Evolutionary conservation across 116 monocot genomes (phyloP), one percentile per base, ranked within the genome.

Genomic region (Cymodocea nodosa): DNA sequence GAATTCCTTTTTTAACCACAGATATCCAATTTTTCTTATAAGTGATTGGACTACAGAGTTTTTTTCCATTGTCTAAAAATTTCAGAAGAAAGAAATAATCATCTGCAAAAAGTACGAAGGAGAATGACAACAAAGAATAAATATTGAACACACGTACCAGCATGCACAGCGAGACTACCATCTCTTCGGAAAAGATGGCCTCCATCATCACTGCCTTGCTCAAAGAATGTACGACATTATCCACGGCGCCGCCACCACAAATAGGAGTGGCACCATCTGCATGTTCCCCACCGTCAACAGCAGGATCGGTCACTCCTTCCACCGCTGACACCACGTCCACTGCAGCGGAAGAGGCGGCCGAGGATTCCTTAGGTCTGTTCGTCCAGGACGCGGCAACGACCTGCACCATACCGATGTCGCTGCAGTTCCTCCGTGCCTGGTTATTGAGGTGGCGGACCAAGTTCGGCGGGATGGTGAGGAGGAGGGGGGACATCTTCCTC

Each of bases 341-440:
- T 59, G 51, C 37, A 25, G 56, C 74, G 35, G 71, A 53, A 35
- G 71, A 56, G 60, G 70, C 60, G 9, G 55, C 54, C 9, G 77
- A 44, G 51, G 69, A 59, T 22, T 61, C 58, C 71, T 35, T 24
- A 68, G 40, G 37, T 17, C 56, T 25, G 78, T 85, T 68, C 11
- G 91, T 73, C 97, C 97, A 97, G 50, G 91, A 85, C 35, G 97
- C 91, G 34, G 97, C 87, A 0, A 84, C 91, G 70, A 97, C 77
- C 75, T 97, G 97, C 6, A 91, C 97, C 19, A 97, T 85, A 37
- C 97, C 97, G 71, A 97, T 97, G 82, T 97, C 91, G 84, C 91
- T 80, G 76, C 97, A 97, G 84, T 97, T 97, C 39, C 97, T 81
- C 35, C 91, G 83, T 36, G 97, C 97, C 76, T 97, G 91, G 67